Percentiles rank a stretch among this genome's conserved stretches.
Conservation (phyloP, 495 filamentous ascomycete species). For the Usnea hakonensis region DNA sequence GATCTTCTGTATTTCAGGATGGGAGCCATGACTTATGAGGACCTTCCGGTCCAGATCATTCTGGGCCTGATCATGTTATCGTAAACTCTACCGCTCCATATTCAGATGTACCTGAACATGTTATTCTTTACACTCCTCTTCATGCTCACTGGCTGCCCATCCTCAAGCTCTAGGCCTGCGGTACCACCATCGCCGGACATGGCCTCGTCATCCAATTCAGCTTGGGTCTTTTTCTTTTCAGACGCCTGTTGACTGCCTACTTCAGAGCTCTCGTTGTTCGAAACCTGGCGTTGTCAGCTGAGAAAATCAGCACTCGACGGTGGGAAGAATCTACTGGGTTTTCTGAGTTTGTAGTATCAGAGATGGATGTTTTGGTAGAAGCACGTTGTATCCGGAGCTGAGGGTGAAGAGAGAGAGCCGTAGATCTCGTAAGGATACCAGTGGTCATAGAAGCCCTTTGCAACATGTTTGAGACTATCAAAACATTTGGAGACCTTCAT, state of each 20-base stretch:
- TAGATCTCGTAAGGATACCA: background rate
- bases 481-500: background rate
- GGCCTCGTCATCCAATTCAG: constrained; percentile 62
- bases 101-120: constrained; percentile 65
- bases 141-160: constrained; percentile 67
- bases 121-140: constrained; percentile 70
- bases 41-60: background rate
- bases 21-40: background rate
- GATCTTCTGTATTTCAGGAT: background rate
- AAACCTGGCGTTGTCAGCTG: background rate
- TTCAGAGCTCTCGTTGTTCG: background rate
- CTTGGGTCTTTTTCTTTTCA: constrained; percentile 41
- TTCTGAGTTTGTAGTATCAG: background rate
- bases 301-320: too few relatives aligned
- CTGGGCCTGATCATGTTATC: background rate
- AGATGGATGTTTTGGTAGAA: background rate
- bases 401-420: background rate
- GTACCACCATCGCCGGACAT: too few relatives aligned
- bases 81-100: too few relatives aligned
- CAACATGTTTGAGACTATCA: background rate
- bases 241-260: background rate
- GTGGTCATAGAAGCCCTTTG: background rate
- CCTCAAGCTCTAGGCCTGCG: constrained; percentile 75
- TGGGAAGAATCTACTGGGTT: background rate
- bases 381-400: background rate